Base-by-base conservation (phyloP, 176 grass and related monocot genomes). In the Paspalum vaginatum region DNA sequence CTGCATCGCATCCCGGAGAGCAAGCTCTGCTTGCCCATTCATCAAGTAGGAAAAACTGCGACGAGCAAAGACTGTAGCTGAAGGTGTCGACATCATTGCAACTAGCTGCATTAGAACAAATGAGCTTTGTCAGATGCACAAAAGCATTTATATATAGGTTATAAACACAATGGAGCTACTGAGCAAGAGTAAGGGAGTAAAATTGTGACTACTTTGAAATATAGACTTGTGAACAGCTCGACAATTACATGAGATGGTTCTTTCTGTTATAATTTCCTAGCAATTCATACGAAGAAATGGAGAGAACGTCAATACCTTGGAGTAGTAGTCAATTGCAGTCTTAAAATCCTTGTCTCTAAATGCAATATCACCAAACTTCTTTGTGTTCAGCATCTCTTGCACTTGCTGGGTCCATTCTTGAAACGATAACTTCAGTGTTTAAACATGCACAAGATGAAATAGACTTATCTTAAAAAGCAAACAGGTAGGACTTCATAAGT, bases 321-420 rank as follows among this genome's bases (percentile, higher is more conserved):
- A 95, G 46, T 99, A 99, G 84, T 99, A 99, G 20, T 96, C 93
- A 39, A 99, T 99, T 70, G 97, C 93, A 75, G 90, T 95, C 79
- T 99, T 95, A 62, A 99, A 99, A 88, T 99, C 97, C 64, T 99
- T 99, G 26, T 99, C 97, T 93, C 97, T 92, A 82, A 99, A 99
- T 86, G 97, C 97, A 79, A 95, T 93, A 48, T 99, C 97, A 20
- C 97, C 97, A 88, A 93, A 93, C 86, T 96, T 99, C 93, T 99
- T 99, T 81, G 93, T 99, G 83, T 99, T 99, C 56, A 99, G 69
- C 93, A 99, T 95, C 81, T 99, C 97, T 91, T 99, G 93, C 82
- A 99, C 97, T 95, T 99, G 96, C 81, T 99, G 97, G 62, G 97
- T 99, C 97, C 97, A 99, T 85, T 99, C 97, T 95, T 99, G 97